phyloP scores from a whole-genome alignment of 108 stramenopile species.

The Conticribra guillardii region DNA sequence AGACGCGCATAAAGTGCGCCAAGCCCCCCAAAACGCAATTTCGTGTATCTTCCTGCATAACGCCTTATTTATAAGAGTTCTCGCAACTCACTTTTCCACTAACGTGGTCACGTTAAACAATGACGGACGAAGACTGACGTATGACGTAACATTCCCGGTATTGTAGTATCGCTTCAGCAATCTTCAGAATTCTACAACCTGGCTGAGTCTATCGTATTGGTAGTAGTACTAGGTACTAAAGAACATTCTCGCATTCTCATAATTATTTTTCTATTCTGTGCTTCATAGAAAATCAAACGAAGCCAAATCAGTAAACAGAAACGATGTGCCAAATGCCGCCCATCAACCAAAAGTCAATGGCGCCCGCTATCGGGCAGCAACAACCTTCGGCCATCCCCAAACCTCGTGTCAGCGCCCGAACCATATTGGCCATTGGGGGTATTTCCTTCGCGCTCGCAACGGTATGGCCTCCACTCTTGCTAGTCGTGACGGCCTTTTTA shows the following conservation, averaged over 20 bases:
- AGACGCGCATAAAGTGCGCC: too few species aligned
- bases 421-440: conserved; percentile 29
- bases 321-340: not conserved
- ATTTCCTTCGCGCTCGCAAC: conserved; percentile 11
- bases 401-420: not conserved
- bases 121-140: too few species aligned
- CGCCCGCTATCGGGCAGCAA: not conserved
- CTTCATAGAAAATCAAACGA: not conserved
- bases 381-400: not conserved
- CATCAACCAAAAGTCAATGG: not conserved
- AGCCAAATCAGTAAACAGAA: not conserved
- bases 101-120: too few species aligned
- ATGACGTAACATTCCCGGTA: too few species aligned
- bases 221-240: too few species aligned
- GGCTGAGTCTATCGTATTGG: too few species aligned
- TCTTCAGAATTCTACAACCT: too few species aligned
- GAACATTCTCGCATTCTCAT: too few species aligned
- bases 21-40: too few species aligned
- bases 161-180: too few species aligned
- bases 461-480: conserved; percentile 25
- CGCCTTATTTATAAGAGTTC: not conserved
- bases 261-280: too few species aligned
- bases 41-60: not conserved
- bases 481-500: conserved; percentile 6
- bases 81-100: not conserved